These are phyloP conservation scores for Wickerhamiella alocasiicola DNA, from an alignment of 805 yeast genomes.

Conservation along the genomic window DNA sequence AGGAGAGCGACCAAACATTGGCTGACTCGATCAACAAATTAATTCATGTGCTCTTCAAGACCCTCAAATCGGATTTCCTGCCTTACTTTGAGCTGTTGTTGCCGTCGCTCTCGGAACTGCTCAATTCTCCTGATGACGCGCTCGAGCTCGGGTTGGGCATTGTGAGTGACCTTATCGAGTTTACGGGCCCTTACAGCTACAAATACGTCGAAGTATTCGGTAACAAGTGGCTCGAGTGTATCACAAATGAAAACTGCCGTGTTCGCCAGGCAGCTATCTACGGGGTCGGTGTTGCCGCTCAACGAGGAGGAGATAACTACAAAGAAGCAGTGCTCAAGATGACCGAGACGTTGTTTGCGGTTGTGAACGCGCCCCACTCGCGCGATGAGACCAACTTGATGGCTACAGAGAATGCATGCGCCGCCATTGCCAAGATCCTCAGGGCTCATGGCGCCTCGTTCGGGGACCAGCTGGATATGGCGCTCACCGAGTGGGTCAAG, in stretches of 20 bases:
- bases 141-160: slow-evolving; percentile 69
- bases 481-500: slow-evolving; percentile 64
- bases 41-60: slow-evolving; percentile 56
- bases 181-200: slow-evolving; percentile 56
- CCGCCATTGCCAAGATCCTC: slow-evolving; percentile 74
- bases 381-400: slow-evolving; percentile 70
- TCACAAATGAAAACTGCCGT: slow-evolving; percentile 36
- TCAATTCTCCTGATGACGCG: slow-evolving; percentile 55
- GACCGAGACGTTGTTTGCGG: slow-evolving; percentile 61
- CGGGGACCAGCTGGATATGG: slow-evolving; percentile 45
- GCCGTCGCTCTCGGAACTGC: slow-evolving; percentile 48
- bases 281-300: slow-evolving; percentile 77
- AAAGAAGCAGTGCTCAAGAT: slow-evolving; percentile 53
- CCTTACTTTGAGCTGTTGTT: slow-evolving; percentile 48
- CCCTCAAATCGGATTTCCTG: slow-evolving; percentile 44
- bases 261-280: slow-evolving; percentile 82
- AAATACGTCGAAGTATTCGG: slow-evolving; percentile 54
- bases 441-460: slow-evolving; percentile 46
- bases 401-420: slow-evolving; percentile 77
- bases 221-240: slow-evolving; percentile 49
- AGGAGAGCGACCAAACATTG: slow-evolving; percentile 78
- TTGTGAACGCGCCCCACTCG: slow-evolving; percentile 67
- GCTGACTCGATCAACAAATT: slow-evolving; percentile 75
- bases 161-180: slow-evolving; percentile 69
- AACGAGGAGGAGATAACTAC: slow-evolving; percentile 55